Evolutionary conservation across 2,329 filamentous ascomycete genomes (phyloP).

Genomic region (Fusarium verticillioides): DNA sequence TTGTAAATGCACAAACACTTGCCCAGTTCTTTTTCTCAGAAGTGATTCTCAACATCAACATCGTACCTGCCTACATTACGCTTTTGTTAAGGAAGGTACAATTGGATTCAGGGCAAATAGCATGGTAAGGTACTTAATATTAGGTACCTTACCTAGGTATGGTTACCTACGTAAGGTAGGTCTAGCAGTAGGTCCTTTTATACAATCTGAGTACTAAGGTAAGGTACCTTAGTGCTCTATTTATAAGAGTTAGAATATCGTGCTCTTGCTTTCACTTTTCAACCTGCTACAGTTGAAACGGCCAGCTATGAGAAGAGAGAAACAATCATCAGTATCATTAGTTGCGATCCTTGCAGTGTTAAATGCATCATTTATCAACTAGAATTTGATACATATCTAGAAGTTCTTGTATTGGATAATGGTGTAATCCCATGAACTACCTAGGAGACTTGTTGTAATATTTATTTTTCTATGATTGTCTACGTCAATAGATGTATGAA

Average conservation of each 20-base stretch:
- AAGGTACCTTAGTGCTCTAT: no score
- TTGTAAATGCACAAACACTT: not conserved
- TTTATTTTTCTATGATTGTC: not conserved
- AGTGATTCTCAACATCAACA: not conserved
- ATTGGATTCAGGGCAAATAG: not conserved
- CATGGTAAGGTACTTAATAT: not conserved
- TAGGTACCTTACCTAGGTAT: no score
- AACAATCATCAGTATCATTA: no score
- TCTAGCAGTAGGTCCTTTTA: not conserved
- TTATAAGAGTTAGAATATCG: not conserved
- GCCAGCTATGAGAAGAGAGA: not conserved
- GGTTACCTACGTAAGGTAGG: no score
- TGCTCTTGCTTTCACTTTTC: not conserved
- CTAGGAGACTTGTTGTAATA: not conserved
- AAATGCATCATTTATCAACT: not conserved
- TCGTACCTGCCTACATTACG: not conserved
- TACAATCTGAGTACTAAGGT: no score
- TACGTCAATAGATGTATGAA: not conserved
- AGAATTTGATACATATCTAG: not conserved
- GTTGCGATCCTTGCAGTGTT: not conserved
- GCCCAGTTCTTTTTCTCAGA: not conserved
- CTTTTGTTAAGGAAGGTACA: not conserved
- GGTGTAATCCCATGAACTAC: not conserved
- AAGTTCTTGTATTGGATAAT: not conserved
- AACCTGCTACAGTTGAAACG: not conserved